Evolutionary conservation across 257 asterid species (phyloP).

Genomic region (Cinchona pubescens): DNA sequence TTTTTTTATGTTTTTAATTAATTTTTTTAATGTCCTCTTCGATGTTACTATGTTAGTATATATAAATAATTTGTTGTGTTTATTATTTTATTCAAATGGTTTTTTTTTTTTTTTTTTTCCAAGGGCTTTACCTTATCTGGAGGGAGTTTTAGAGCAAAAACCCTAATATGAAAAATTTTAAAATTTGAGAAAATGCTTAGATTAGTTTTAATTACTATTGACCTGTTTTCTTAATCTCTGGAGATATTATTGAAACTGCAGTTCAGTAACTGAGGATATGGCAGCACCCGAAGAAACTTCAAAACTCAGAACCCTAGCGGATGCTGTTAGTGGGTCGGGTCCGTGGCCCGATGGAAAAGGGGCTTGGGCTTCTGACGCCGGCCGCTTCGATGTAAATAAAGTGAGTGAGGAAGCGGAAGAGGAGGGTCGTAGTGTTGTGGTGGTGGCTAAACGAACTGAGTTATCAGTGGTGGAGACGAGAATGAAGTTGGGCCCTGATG

Average conservation of each 20-base stretch:
- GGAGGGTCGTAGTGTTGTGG: conserved; percentile 3
- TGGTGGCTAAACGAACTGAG: background rate
- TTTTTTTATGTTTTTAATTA: background rate
- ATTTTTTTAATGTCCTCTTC: background rate
- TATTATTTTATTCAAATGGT: background rate
- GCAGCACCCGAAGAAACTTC: background rate
- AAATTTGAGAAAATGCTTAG: background rate
- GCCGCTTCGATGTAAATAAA: conserved; percentile 1
- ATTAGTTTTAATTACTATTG: background rate
- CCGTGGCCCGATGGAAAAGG: background rate
- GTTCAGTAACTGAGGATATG: conserved; percentile 8
- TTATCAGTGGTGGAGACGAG: background rate
- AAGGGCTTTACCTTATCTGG: background rate
- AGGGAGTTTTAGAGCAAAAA: conserved; percentile 7
- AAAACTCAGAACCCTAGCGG: conserved; percentile 12
- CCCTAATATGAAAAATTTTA: background rate
- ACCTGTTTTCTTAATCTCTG: background rate
- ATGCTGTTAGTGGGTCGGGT: conserved; percentile 7
- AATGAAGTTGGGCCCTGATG: background rate
- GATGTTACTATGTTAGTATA: background rate
- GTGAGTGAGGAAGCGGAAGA: background rate
- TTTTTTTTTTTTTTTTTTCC: background rate
- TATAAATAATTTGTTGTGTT: too few relatives aligned
- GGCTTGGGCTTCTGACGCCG: background rate
- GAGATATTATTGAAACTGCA: too few relatives aligned